Evolutionary conservation across 2,329 filamentous ascomycete species (phyloP), one percentile per base, ranked within the genome.

Genomic region (Trichophaea hybrida): DNA sequence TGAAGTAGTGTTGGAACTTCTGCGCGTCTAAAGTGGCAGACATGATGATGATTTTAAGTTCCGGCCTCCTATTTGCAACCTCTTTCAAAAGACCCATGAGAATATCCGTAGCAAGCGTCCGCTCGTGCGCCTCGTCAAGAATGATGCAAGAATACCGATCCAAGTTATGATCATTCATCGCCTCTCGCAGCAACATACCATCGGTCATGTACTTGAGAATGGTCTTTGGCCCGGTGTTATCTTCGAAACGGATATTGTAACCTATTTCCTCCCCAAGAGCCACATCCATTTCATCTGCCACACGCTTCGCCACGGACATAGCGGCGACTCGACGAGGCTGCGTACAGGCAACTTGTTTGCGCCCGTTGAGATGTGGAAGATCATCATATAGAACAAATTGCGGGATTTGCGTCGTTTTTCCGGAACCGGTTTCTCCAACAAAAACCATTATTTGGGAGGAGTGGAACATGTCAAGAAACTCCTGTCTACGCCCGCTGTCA

Each of bases 201-300:
- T 98, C 93, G 49, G 94, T 98, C 93, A 98, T 98, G 77, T 98
- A 98, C 77, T 98, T 98, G 71, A 98, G 81, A 62, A 94, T 81
- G 1, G 93, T 98, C 73, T 87, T 89, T 60, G 83, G 81, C 55
- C 86, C 81, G 0, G 93, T 97, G 75, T 83, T 86, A 72, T 98
- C 93, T 74, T 98, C 94, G 73, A 98, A 98, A 77, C 93, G 88
- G 72, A 98, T 97, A 73, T 88, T 97, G 76, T 97, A 98, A 73
- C 93, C 93, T 58, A 98, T 90, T 74, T 97, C 91, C 67, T 96
- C 83, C 61, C 93, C 93, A 32, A 98, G 79, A 61, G 80, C 82
- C 66, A 96, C 91, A 71, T 97, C 93, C 79, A 98, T 85, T 75
- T 98, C 93, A 70, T 95, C 83, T 33, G 94, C 89, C 35, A 98